These are phyloP conservation scores for Ilyonectria robusta DNA, from an alignment of 2,329 filamentous ascomycete genomes.

Conservation along the genomic window DNA sequence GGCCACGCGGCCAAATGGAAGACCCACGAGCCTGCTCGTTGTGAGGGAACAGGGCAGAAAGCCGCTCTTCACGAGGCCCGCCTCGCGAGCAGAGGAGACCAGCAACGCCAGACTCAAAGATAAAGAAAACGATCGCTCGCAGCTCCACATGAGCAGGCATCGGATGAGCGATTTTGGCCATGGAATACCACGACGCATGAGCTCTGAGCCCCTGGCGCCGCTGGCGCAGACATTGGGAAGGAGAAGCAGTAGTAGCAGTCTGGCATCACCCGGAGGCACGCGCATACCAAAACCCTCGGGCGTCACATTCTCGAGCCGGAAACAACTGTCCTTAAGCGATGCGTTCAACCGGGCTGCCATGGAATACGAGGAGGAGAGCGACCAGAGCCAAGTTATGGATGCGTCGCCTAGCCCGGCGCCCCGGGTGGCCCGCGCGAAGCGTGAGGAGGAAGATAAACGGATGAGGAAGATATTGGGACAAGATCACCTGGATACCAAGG, in stretches of 20 bases:
- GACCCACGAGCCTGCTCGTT: constrained; percentile 48
- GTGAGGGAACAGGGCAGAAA: constrained; percentile 59
- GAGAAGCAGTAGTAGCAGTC: constrained; percentile 39
- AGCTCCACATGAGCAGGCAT: constrained; percentile 30
- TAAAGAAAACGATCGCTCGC: constrained; percentile 40
- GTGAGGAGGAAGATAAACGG: constrained; percentile 50
- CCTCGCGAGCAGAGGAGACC: constrained; percentile 39
- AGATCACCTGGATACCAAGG: constrained; percentile 51
- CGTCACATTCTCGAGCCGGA: constrained; percentile 47
- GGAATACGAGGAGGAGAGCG: constrained; percentile 47
- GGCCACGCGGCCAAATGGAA: constrained; percentile 35
- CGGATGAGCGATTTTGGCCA: constrained; percentile 26
- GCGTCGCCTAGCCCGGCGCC: constrained; percentile 68
- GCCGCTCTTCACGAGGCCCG: constrained; percentile 55
- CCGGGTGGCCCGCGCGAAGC: constrained; percentile 57
- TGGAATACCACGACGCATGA: constrained; percentile 42
- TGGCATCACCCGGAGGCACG: constrained; percentile 49
- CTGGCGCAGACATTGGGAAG: constrained; percentile 30
- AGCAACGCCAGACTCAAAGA: constrained; percentile 31
- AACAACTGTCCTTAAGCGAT: constrained; percentile 58
- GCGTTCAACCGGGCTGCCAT: constrained; percentile 55
- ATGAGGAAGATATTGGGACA: constrained; percentile 48
- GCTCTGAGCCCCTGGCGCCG: constrained; percentile 41
- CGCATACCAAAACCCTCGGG: constrained; percentile 53
- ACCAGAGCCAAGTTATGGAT: constrained; percentile 51